phyloP scores from a whole-genome alignment of 2,329 filamentous ascomycete species.

The Alternaria consortialis region DNA sequence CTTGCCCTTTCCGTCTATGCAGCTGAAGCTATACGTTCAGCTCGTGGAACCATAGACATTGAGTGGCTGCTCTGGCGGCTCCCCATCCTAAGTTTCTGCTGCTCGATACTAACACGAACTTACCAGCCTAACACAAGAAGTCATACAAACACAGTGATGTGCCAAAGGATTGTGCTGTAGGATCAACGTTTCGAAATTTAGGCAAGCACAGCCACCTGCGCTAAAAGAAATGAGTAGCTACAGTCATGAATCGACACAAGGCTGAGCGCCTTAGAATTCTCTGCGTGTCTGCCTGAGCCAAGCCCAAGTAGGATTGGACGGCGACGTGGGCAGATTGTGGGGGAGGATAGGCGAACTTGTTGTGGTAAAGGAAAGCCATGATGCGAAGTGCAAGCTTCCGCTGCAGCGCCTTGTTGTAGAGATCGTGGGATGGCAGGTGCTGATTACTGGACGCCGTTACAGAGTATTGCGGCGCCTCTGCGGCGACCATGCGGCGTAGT shows the following conservation, averaged over 20 bases:
- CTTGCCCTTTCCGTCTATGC: conserved; percentile 27
- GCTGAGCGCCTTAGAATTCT: conserved; percentile 31
- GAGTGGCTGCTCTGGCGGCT: conserved; percentile 14
- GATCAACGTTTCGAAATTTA: conserved; percentile 20
- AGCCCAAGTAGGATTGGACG: conserved; percentile 22
- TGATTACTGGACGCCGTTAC: conserved; percentile 10
- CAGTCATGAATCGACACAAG: conserved; percentile 22
- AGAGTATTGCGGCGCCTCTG: conserved; percentile 7
- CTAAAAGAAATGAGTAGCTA: conserved; percentile 37
- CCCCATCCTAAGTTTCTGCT: not conserved
- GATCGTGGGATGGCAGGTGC: conserved; percentile 5
- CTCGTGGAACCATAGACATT: conserved; percentile 26
- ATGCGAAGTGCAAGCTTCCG: conserved; percentile 16
- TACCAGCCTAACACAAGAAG: not conserved
- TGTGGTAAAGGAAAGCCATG: conserved; percentile 26
- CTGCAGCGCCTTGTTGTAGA: conserved; percentile 10
- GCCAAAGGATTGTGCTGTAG: conserved; percentile 18
- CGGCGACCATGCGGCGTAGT: conserved; percentile 4
- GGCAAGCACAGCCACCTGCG: conserved; percentile 42
- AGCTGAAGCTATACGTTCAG: conserved; percentile 36
- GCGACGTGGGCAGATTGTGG: conserved; percentile 18
- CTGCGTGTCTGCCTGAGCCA: conserved; percentile 35
- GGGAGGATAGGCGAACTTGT: conserved; percentile 21
- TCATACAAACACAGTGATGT: conserved; percentile 11
- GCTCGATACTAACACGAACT: not conserved